Evolutionary conservation across 2,329 filamentous ascomycete species (phyloP).

Genomic region (Nemania abortiva): DNA sequence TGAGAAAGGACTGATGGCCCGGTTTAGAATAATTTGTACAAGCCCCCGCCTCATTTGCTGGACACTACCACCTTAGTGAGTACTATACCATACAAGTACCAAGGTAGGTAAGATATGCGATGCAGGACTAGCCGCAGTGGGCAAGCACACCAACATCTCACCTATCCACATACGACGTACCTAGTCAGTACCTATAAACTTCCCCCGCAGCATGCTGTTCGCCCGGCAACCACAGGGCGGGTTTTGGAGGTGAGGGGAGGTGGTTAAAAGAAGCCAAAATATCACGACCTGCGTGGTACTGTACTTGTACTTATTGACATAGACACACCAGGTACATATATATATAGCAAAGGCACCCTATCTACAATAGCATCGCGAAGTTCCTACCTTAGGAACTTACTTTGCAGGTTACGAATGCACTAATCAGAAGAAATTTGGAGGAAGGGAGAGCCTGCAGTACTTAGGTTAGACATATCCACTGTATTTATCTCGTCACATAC

Average conservation of each 20-base stretch:
- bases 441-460: neutral
- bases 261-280: too few relatives aligned
- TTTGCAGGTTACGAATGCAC: neutral
- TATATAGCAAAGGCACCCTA: too few relatives aligned
- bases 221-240: slow-evolving; percentile 38
- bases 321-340: too few relatives aligned
- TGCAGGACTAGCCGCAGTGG: neutral
- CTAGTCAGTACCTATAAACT: slow-evolving; percentile 1
- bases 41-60: slow-evolving; percentile 5
- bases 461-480: too few relatives aligned
- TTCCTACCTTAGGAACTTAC: neutral
- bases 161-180: too few relatives aligned
- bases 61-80: too few relatives aligned
- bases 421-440: neutral
- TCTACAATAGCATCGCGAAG: neutral
- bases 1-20: slow-evolving; percentile 7
- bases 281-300: too few relatives aligned
- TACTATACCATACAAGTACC: too few relatives aligned
- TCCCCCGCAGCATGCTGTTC: slow-evolving; percentile 30
- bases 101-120: neutral
- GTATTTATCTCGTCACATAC: neutral
- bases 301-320: too few relatives aligned
- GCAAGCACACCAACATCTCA: too few relatives aligned
- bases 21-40: slow-evolving; percentile 7
- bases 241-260: neutral